phyloP scores from a whole-genome alignment of 2,329 filamentous ascomycete species.

The Claviceps cyperi region DNA sequence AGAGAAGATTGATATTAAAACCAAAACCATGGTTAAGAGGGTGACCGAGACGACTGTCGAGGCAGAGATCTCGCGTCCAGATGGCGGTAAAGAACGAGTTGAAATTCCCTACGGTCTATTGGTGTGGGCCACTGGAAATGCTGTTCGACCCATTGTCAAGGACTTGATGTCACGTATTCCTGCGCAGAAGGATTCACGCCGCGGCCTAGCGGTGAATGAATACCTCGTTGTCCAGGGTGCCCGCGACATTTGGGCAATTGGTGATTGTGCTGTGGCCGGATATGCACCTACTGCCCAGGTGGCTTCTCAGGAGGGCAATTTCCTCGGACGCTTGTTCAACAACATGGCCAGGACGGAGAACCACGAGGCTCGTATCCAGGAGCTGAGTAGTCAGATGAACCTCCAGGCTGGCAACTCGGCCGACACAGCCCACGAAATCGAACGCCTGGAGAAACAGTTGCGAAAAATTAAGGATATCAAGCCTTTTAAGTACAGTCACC shows the following conservation, averaged over 20 bases:
- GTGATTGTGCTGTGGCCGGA: constrained; percentile 93
- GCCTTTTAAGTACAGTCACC: constrained; percentile 96
- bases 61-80: constrained; percentile 67
- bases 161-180: constrained; percentile 88
- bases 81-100: constrained; percentile 71
- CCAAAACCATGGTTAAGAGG: constrained; percentile 98
- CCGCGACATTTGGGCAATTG: constrained; percentile 94
- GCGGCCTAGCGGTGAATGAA: constrained; percentile 92
- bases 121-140: constrained; percentile 97
- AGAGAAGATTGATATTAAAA: constrained; percentile 93
- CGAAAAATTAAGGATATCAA: constrained; percentile 86
- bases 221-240: constrained; percentile 96
- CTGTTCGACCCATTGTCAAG: constrained; percentile 73
- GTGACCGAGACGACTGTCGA: constrained; percentile 89
- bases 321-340: constrained; percentile 93
- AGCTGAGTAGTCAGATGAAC: constrained; percentile 50
- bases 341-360: constrained; percentile 92
- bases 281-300: constrained; percentile 97
- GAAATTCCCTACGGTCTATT: constrained; percentile 86
- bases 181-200: constrained; percentile 86
- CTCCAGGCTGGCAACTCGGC: constrained; percentile 51
- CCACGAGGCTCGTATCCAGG: constrained; percentile 61
- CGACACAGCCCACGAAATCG: constrained; percentile 59
- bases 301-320: constrained; percentile 85
- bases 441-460: constrained; percentile 72